Evolutionary conservation across 805 yeast species (phyloP).

Genomic region (Metschnikowia santaceciliae): DNA sequence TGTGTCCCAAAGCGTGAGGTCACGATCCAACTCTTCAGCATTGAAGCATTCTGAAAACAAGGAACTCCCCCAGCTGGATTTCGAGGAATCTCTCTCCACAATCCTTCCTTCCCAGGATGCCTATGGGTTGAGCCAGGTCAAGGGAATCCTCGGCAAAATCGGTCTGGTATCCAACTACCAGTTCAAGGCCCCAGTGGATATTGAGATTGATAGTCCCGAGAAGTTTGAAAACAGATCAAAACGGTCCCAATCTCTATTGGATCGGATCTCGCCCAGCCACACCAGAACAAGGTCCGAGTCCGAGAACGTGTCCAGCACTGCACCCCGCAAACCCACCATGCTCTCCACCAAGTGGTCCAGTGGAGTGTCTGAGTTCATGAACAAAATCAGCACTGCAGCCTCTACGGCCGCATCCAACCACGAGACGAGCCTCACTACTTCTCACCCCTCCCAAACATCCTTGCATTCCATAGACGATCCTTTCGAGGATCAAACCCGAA

Average conservation of each 20-base stretch:
- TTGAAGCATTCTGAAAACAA: constrained; percentile 19
- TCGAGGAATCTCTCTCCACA: constrained; percentile 18
- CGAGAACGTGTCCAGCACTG: constrained; percentile 5
- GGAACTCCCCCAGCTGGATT: constrained; percentile 24
- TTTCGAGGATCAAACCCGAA: constrained; percentile 13
- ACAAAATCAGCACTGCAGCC: constrained; percentile 30
- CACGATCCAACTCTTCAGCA: constrained; percentile 32
- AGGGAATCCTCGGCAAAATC: constrained; percentile 33
- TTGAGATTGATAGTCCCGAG: constrained; percentile 2
- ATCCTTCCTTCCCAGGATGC: constrained; percentile 15
- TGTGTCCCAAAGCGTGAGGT: constrained; percentile 24
- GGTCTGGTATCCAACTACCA: constrained; percentile 19
- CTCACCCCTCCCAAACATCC: constrained; percentile 25
- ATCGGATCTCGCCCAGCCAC: constrained; percentile 32
- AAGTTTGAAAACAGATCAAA: constrained; percentile 7
- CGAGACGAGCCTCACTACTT: not conserved
- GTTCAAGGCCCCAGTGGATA: constrained; percentile 5
- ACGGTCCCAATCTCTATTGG: constrained; percentile 25
- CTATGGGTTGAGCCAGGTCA: constrained; percentile 29
- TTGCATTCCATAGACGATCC: constrained; percentile 31
- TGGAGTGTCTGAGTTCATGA: constrained; percentile 43
- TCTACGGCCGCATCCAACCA: constrained; percentile 6
- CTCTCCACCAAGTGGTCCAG: constrained; percentile 28
- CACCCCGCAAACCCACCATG: constrained; percentile 1
- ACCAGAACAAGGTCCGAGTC: constrained; percentile 39